A percentile compares a stretch with the other conserved stretches of the same genome.
These are phyloP conservation scores for Phallus indusiatus DNA, from an alignment of 768 basidiomycete genomes.

Conservation along the genomic window DNA sequence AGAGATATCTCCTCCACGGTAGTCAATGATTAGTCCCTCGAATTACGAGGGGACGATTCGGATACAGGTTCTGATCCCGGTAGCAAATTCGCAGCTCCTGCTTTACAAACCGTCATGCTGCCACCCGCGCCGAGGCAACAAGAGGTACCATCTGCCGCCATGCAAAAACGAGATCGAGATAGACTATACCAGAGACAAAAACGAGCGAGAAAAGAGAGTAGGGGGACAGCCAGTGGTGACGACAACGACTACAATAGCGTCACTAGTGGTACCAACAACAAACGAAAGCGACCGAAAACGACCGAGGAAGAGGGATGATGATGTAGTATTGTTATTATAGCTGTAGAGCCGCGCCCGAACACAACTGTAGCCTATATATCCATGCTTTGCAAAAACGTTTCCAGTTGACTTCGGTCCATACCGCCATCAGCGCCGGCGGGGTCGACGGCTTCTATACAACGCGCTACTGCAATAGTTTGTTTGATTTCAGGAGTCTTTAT, in stretches of 20 bases:
- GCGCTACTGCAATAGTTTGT: constrained; percentile 63
- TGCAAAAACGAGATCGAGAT: constrained; percentile 71
- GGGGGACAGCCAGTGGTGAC: constrained; percentile 65
- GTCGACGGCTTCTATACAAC: constrained; percentile 78
- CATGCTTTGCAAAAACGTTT: constrained; percentile 40
- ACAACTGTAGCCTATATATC: constrained; percentile 23
- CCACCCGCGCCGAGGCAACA: constrained; percentile 62
- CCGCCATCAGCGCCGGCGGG: constrained; percentile 57
- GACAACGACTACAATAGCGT: constrained; percentile 43
- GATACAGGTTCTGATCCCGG: constrained; percentile 44
- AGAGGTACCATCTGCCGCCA: constrained; percentile 53
- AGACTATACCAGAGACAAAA: constrained; percentile 75
- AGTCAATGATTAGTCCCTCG: constrained; percentile 50
- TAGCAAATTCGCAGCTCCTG: constrained; percentile 51
- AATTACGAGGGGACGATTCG: constrained; percentile 62
- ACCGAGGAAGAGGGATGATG: constrained; percentile 50
- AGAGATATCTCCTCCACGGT: too few species aligned
- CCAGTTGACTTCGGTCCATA: constrained; percentile 43
- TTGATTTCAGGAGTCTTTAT: constrained; percentile 62
- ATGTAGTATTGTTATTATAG: not conserved
- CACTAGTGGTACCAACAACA: constrained; percentile 8
- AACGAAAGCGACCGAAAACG: constrained; percentile 62
- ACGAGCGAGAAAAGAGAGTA: constrained; percentile 56
- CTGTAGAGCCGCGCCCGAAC: not conserved
- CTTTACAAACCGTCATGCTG: constrained; percentile 67